phyloP scores from a whole-genome alignment of 805 yeast genomes.

The Sungouiella blattae region DNA sequence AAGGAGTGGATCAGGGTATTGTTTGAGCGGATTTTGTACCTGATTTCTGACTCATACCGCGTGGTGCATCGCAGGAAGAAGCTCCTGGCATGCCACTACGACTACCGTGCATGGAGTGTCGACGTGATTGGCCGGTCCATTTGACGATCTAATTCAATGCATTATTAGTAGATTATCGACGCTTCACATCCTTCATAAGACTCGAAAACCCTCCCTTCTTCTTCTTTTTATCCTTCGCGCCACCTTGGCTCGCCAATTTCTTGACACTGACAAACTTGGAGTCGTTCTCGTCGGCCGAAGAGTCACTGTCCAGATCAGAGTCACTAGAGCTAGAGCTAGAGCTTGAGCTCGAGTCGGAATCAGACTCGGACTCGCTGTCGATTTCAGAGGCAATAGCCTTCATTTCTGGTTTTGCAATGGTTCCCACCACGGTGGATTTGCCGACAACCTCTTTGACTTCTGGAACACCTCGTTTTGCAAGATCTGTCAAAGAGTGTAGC shows the following conservation, averaged over 20 bases:
- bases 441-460: conserved; percentile 10
- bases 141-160: too few relatives aligned
- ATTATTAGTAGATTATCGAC: too few relatives aligned
- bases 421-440: background rate
- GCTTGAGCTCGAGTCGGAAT: conserved; percentile 4
- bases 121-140: conserved; percentile 31
- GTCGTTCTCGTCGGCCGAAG: conserved; percentile 9
- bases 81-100: conserved; percentile 7
- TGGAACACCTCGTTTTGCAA: conserved; percentile 14
- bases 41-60: conserved; percentile 19
- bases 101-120: conserved; percentile 29
- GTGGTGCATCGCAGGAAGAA: conserved; percentile 8
- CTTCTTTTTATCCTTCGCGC: conserved; percentile 15
- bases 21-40: conserved; percentile 27
- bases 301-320: conserved; percentile 6
- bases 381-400: background rate
- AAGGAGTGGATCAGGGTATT: conserved; percentile 30
- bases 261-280: conserved; percentile 26
- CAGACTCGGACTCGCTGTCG: conserved; percentile 9
- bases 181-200: conserved; percentile 27
- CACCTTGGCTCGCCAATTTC: conserved; percentile 14
- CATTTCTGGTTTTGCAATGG: conserved; percentile 3
- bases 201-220: conserved; percentile 27
- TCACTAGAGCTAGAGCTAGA: conserved; percentile 5
- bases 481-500: conserved; percentile 11